phyloP scores from a whole-genome alignment of 148 eudicot genomes.

The Arbutus unedo region DNA sequence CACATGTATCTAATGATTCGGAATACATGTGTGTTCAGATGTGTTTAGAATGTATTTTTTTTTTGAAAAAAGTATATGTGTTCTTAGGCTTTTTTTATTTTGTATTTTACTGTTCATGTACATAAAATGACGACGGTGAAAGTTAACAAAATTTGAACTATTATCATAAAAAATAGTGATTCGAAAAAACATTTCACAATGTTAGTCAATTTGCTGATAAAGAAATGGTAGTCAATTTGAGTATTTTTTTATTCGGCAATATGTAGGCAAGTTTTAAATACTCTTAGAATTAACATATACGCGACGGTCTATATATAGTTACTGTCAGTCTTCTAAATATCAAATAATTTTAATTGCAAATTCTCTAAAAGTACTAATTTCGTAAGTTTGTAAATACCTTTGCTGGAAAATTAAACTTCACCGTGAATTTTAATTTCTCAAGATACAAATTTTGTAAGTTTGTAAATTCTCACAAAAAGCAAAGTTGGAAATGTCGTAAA shows the following conservation, averaged over 20 bases:
- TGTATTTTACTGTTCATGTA: not conserved
- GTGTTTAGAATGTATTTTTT: too few species aligned
- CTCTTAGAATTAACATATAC: not conserved
- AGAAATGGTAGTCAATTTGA: not conserved
- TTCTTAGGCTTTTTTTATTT: too few species aligned
- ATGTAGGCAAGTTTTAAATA: conserved; percentile 1
- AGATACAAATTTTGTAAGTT: not conserved
- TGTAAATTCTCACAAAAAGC: not conserved
- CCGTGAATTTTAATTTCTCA: not conserved
- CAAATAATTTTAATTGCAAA: not conserved
- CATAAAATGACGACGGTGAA: too few species aligned
- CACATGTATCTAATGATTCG: too few species aligned
- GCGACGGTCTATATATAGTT: not conserved
- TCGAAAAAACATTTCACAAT: not conserved
- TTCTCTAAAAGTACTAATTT: not conserved
- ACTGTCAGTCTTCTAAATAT: not conserved
- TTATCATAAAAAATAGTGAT: not conserved
- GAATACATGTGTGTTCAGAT: too few species aligned
- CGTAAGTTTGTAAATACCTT: not conserved
- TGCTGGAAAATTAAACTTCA: not conserved
- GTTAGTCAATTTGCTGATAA: not conserved
- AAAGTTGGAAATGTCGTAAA: not conserved
- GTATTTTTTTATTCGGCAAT: not conserved
- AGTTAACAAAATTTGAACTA: not conserved
- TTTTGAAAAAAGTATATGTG: too few species aligned